Evolutionary conservation across 176 grass and related monocot genomes (phyloP), one percentile per base, ranked within the genome.

Genomic region (Rhynchospora tenuis): DNA sequence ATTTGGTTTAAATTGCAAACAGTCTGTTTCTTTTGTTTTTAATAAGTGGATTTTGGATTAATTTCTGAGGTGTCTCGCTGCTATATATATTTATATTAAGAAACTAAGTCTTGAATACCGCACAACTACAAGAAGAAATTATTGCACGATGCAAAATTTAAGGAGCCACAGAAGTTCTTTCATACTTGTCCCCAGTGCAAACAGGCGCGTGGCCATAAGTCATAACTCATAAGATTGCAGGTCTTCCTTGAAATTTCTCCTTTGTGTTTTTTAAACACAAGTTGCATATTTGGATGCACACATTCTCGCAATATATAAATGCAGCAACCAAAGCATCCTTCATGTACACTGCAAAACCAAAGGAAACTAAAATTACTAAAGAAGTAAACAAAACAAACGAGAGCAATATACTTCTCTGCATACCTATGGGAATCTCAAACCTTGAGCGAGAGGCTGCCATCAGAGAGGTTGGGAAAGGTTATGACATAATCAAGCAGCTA

Each of bases 401-500:
- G 33, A 70, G 6, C 31, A 42, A 80, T 11, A 73, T 6, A 42
- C 14, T 22, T 75, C 47, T 38, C 33, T 38, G 33, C 31, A 33
- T 48, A 0, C 43, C 11, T 1, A 81, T 81, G 55, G 58, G 33
- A 64, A 81, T 46, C 78, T 61, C 56, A 10, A 24, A 81, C 78
- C 78, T 81, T 47, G 58, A 81, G 46, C 78, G 64, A 81, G 58
- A 66, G 44, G 19, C 27, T 5, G 80, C 38, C 12, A 82, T 82
- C 54, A 82, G 43, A 68, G 61, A 68, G 50, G 80, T 82, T 19
- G 61, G 62, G 48, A 82, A 45, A 82, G 80, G 42, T 52, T 82
- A 29, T 54, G 80, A 66, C 45, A 62, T 54, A 29, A 26, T 82
- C 20, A 82, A 82, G 28, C 59, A 82, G 7, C 61, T 82, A 8